Base-by-base conservation (phyloP, 306 rosid genomes). In the Corylus avellana region DNA sequence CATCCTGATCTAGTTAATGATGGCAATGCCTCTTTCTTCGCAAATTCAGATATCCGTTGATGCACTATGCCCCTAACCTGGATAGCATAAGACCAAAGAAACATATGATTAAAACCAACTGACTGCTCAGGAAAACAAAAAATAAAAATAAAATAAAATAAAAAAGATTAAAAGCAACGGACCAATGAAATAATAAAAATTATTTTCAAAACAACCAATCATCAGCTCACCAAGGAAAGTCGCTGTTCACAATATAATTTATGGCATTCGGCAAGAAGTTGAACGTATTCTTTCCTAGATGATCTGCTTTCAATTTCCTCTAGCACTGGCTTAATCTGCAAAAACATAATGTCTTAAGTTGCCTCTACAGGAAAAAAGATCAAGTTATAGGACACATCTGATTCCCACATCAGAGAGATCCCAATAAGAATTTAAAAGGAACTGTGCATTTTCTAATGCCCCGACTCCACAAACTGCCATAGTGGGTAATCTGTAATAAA, bases 1-100 rank as follows among this genome's bases (percentile, higher is more conserved):
- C 99, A 96, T 61, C 99, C 99, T 72, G 99, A 96, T 90, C 99
- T 90, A 79, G 98, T 89, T 89, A 96, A 82, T 20, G 97, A 93
- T 74, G 99, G 96, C 89, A 96, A 88, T 53, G 94, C 86, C 87
- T 96, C 99, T 76, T 93, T 96, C 98, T 96, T 96, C 81, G 97
- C 76, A 58, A 93, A 96, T 76, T 93, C 99, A 46, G 92, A 90
- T 90, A 96, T 91, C 55, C 99, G 88, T 80, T 89, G 94, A 75
- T 96, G 91, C 70, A 96, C 99, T 75, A 93, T 96, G 70, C 89
- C 89, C 85, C 87, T 91, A 75, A 96, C 87, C 99, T 96, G 73
- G 75, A 90, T 22, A 81, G 77, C 69, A 85, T 72, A 77, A 54
- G 76, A 81, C 63, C 80, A 49, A 79, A 75, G 53, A 72, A 53